Percentiles rank a stretch among this genome's conserved stretches.
Conservation (phyloP, 148 eudicot genomes). For the Heliosperma pusillum region DNA sequence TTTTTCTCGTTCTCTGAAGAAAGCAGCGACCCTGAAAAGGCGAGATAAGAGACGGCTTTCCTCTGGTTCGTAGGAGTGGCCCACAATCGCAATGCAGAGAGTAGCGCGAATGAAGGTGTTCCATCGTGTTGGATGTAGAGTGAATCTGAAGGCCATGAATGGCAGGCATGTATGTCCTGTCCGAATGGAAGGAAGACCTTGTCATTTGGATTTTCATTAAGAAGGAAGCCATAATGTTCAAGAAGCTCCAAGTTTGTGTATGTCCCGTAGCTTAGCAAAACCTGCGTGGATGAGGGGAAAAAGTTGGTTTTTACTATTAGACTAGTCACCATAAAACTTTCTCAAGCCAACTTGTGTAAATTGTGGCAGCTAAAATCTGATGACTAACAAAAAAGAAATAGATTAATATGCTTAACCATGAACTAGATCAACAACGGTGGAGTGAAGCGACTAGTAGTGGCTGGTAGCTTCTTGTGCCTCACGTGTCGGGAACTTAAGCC, state of each 20-base stretch:
- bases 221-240: constrained; percentile 89
- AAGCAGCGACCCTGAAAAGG: constrained; percentile 56
- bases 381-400: neutral
- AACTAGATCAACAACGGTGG: neutral
- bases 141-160: constrained; percentile 73
- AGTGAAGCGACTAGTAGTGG: neutral
- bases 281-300: constrained; percentile 39
- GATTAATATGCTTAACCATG: too few species aligned
- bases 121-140: constrained; percentile 69
- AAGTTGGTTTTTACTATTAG: neutral
- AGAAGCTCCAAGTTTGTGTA: constrained; percentile 98
- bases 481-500: neutral
- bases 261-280: constrained; percentile 87
- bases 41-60: constrained; percentile 48
- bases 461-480: too few species aligned
- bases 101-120: constrained; percentile 71
- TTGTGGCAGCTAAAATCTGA: neutral
- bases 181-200: constrained; percentile 63
- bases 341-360: neutral
- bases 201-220: constrained; percentile 70
- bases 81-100: constrained; percentile 69
- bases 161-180: constrained; percentile 48
- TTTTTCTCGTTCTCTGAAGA: constrained; percentile 58
- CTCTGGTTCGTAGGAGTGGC: constrained; percentile 63
- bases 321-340: neutral